Base-by-base conservation (phyloP, 2,329 filamentous ascomycete species). In the Fusarium marasasianum region DNA sequence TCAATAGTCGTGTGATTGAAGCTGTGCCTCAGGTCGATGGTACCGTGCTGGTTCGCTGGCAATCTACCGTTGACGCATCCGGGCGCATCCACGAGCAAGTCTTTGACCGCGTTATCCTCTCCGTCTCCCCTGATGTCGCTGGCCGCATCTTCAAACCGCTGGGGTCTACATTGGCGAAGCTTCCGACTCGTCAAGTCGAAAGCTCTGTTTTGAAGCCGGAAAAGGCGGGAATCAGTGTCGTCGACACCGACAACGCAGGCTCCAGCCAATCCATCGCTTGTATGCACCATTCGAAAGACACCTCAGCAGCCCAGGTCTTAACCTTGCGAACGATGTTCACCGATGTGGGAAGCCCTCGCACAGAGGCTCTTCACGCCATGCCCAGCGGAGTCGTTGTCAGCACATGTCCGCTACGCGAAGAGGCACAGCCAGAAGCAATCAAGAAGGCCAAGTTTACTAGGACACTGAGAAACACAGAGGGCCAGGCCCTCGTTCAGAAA, bases 51-150 rank as follows among this genome's bases (percentile, higher is more conserved):
- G 66, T 87, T 11, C 73, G 75, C 4, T 87, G 84, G 85, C 74
- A 77, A 73, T 69, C 74, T 13, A 67, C 47, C 3, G 20, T 48
- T 10, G 73, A 76, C 18, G 64, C 48, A 13, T 69, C 62, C 3
- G 68, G 55, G 9, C 20, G 64, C 22, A 18, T 74, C 26, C 37
- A 40, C n/a, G 74, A 81, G 31, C 82, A 86, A 24, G 59, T 74
- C 0, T 90, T 89, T 59, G 87, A 90, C 59, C 82, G 82, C 5
- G 87, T 89, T 2, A 80, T 91, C 31, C 80, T 91, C 3, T 88
- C 87, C 1, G 86, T 90, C 3, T 85, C 88, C 1, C 89, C 89
- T 2, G 84, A 89, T 69, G 84, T 88, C 8, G 87, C 86, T 0
- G 85, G 82, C 10, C 78, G 78, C 11, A 82, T 91, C 18, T 90